These are phyloP conservation scores for Artemisia annua DNA, from an alignment of 129 eudicot species.

Conservation along the genomic window DNA sequence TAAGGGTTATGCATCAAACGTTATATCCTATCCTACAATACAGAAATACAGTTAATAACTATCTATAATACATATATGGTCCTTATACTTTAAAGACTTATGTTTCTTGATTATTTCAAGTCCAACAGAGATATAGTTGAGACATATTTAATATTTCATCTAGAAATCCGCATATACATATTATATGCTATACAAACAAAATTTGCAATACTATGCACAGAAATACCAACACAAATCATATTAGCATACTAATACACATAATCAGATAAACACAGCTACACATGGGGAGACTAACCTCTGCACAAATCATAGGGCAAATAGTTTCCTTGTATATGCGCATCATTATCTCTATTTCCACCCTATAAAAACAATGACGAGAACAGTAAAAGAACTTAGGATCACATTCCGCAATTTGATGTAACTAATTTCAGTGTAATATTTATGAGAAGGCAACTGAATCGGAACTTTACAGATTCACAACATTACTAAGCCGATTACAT, in stretches of 20 bases:
- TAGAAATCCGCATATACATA: too few species aligned
- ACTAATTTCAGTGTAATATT: background rate
- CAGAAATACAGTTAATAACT: too few species aligned
- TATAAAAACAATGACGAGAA: background rate
- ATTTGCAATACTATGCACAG: background rate
- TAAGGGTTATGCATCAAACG: too few species aligned
- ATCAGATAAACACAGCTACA: background rate
- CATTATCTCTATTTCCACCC: slow-evolving; percentile 17
- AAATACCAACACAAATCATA: background rate
- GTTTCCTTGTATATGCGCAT: slow-evolving; percentile 18
- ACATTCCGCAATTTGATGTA: background rate
- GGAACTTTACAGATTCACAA: background rate
- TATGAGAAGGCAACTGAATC: background rate
- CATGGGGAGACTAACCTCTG: slow-evolving; percentile 22
- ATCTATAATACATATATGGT: too few species aligned
- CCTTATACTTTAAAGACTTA: too few species aligned
- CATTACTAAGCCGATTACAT: too few species aligned
- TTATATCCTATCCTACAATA: too few species aligned
- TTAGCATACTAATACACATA: background rate
- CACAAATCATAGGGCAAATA: slow-evolving; percentile 26
- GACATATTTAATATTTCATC: too few species aligned
- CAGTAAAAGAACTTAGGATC: background rate
- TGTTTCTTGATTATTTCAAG: too few species aligned
- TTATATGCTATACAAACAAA: background rate
- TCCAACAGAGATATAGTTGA: too few species aligned